Base-by-base conservation (phyloP, 2,329 filamentous ascomycete genomes). In the Fusarium sp. region DNA sequence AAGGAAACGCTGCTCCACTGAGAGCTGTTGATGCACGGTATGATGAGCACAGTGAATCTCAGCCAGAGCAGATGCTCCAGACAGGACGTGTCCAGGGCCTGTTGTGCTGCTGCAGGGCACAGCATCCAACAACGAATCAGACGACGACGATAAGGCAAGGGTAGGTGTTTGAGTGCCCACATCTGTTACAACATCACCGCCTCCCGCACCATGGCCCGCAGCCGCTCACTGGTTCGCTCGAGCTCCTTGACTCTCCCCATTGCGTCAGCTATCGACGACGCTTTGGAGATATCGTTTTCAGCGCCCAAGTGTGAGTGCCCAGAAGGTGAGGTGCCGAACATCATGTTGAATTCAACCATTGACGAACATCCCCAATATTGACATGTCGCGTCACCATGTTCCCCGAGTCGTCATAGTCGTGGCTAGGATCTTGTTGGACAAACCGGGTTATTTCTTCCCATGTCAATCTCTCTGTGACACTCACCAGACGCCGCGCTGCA, bases 191-290 rank as follows among this genome's bases (percentile, higher is more conserved):
- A 62, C 66, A 75, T 72, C 65, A 75, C 71, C 71, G 66, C 71
- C 65, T 74, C 68, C 71, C 60, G 71, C 71, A 70, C 59, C 59
- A 62, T 56, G 62, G 72, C 69, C 72, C 62, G 69, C 72, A 63
- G 71, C 62, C 69, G 72, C 62, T 75, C 66, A 64, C 72, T 59
- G 66, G 68, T 47, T 59, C 62, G 66, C 47, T 67, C 40, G 16
- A 63, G 57, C 63, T 72, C 58, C 66, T 34, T 66, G 60, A 62
- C 62, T 65, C 62, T 62, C 60, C 67, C 71, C 66, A 76, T 75
- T 76, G 73, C 71, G 71, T 76, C 73, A 76, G 73, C 63, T 70
- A 65, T 69, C 45, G 29, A 67, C 59, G 47, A 64, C 42, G 29
- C 52, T 59, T 62, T 70, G 35, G 62, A 72, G 64, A 63, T 65